Evolutionary conservation across 2,329 filamentous ascomycete species (phyloP).

Genomic region (Magnaporthiopsis rhizophila): DNA sequence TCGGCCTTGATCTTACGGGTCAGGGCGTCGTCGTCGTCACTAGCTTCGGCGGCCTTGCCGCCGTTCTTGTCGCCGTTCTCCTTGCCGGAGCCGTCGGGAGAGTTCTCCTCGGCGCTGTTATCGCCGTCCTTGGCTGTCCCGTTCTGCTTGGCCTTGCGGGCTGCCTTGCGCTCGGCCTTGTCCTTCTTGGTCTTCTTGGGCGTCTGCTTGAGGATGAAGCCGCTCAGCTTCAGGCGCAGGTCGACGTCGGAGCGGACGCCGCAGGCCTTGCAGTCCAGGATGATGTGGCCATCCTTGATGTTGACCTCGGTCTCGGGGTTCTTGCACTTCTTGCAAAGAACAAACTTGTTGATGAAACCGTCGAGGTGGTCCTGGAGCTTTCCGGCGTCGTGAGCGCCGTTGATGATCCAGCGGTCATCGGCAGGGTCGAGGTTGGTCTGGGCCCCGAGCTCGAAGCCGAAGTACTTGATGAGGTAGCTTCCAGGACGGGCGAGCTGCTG

Average conservation of each 20-base stretch:
- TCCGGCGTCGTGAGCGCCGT: constrained; percentile 87
- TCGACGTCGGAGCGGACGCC: constrained; percentile 90
- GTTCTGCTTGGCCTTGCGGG: constrained; percentile 80
- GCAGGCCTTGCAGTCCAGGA: constrained; percentile 97
- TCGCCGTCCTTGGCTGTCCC: constrained; percentile 47
- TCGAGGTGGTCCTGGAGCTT: constrained; percentile 98
- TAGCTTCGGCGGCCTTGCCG: constrained; percentile 56
- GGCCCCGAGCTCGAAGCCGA: constrained; percentile 95
- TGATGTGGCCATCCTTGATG: constrained; percentile 87
- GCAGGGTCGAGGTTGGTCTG: constrained; percentile 97
- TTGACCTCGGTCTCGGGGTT: constrained; percentile 96
- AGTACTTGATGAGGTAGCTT: constrained; percentile 98
- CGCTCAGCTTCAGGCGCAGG: constrained; percentile 87
- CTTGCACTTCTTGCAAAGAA: constrained; percentile 99
- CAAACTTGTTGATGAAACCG: constrained; percentile 97
- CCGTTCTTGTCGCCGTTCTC: constrained; percentile 33
- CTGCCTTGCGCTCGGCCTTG: constrained; percentile 86
- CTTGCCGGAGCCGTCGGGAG: constrained; percentile 31
- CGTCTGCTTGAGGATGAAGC: constrained; percentile 95
- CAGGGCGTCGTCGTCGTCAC: constrained; percentile 65
- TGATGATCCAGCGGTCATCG: constrained; percentile 99
- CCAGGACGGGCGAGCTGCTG: constrained; percentile 86
- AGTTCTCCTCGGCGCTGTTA: constrained; percentile 57
- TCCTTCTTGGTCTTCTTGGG: constrained; percentile 94
- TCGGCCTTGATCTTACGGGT: constrained; percentile 71